A percentile compares a stretch with the other conserved stretches of the same genome.
Evolutionary conservation across 306 rosid species (phyloP).

Genomic region (Malus fusca): DNA sequence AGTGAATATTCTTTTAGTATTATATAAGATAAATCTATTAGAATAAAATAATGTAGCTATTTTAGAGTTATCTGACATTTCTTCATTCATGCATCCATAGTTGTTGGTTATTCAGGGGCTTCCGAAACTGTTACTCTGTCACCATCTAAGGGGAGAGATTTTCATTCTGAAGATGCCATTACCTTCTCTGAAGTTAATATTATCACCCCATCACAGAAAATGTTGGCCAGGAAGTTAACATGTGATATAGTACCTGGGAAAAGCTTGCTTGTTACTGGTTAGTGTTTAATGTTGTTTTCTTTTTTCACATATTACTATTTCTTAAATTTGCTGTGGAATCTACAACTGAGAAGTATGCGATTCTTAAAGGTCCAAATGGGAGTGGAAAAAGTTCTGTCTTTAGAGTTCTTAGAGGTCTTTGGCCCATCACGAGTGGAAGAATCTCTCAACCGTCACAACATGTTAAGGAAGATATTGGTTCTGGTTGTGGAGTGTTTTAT

Average conservation of each 20-base stretch:
- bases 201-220: slow-evolving; percentile 78
- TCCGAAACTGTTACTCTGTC: slow-evolving; percentile 25
- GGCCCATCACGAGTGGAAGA: slow-evolving; percentile 80
- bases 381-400: slow-evolving; percentile 97
- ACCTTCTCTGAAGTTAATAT: slow-evolving; percentile 77
- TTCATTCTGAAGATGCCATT: slow-evolving; percentile 49
- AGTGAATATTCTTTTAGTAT: neutral
- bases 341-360: slow-evolving; percentile 12
- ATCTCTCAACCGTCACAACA: slow-evolving; percentile 58
- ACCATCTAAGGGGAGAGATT: slow-evolving; percentile 31
- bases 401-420: slow-evolving; percentile 93
- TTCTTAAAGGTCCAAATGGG: slow-evolving; percentile 84
- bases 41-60: neutral
- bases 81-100: slow-evolving; percentile 5
- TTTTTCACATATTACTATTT: neutral
- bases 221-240: slow-evolving; percentile 80
- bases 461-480: slow-evolving; percentile 42
- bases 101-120: slow-evolving; percentile 31
- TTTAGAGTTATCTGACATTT: neutral
- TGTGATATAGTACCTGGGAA: slow-evolving; percentile 64
- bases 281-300: slow-evolving; percentile 17
- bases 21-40: neutral
- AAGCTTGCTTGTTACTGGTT: slow-evolving; percentile 96
- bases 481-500: slow-evolving; percentile 69
- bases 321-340: slow-evolving; percentile 10